These are phyloP conservation scores for Chytriomyces sp. DNA, from an alignment of 192 early-diverging fungal genomes.

Conservation along the genomic window DNA sequence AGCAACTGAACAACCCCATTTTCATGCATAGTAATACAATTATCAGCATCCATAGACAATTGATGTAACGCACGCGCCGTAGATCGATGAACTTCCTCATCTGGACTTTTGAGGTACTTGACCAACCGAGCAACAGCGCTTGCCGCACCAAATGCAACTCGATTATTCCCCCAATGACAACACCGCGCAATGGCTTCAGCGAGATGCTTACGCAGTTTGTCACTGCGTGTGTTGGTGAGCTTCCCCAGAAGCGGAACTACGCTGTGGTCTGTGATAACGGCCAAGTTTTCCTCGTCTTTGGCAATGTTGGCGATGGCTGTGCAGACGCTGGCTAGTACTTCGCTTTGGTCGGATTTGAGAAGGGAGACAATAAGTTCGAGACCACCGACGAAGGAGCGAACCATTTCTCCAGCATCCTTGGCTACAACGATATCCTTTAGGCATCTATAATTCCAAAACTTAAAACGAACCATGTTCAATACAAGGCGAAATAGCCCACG, in stretches of 20 bases:
- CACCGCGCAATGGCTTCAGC: conserved; percentile 65
- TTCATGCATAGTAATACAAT: conserved; percentile 72
- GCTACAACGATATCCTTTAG: conserved; percentile 34
- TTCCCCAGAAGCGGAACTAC: conserved; percentile 70
- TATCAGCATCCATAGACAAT: conserved; percentile 72
- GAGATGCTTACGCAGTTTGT: conserved; percentile 63
- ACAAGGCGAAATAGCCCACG: conserved; percentile 70
- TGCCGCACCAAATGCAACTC: conserved; percentile 64
- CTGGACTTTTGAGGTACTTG: conserved; percentile 63
- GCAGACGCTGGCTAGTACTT: conserved; percentile 65
- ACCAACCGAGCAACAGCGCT: conserved; percentile 64
- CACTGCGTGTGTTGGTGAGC: conserved; percentile 61
- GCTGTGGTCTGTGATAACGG: conserved; percentile 72
- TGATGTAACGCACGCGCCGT: conserved; percentile 68
- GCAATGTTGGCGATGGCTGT: conserved; percentile 71
- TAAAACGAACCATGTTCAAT: conserved; percentile 62
- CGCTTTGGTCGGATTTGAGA: conserved; percentile 59
- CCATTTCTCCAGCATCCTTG: conserved; percentile 72
- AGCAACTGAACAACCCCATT: conserved; percentile 67
- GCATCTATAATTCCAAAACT: not conserved
- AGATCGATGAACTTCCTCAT: conserved; percentile 63
- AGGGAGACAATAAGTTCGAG: conserved; percentile 68
- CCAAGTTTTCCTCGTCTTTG: conserved; percentile 70
- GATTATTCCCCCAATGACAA: conserved; percentile 70
- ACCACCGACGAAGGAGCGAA: conserved; percentile 69